Conservation (phyloP, 2,329 filamentous ascomycete species). For the Botrytis porri region DNA sequence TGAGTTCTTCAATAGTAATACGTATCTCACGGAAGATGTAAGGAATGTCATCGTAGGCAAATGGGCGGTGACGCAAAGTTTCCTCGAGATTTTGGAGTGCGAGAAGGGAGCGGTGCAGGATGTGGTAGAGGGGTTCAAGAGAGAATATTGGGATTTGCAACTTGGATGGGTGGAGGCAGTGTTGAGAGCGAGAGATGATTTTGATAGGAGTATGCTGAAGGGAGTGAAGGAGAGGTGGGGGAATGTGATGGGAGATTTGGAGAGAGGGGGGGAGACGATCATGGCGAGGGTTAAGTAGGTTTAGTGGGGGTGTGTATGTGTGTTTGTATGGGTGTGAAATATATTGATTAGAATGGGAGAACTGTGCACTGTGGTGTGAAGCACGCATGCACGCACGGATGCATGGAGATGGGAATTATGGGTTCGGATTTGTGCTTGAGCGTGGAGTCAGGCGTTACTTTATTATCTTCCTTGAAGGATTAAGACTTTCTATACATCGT, state of each 20-base stretch:
- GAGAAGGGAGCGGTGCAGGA: slow-evolving; percentile 71
- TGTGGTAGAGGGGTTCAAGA: slow-evolving; percentile 81
- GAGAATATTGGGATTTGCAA: slow-evolving; percentile 87
- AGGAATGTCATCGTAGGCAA: slow-evolving; percentile 76
- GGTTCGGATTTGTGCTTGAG: neutral
- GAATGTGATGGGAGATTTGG: slow-evolving; percentile 74
- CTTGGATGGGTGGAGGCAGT: slow-evolving; percentile 95
- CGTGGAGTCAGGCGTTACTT: neutral
- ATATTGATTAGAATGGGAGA: neutral
- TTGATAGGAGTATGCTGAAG: slow-evolving; percentile 86
- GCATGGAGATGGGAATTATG: neutral
- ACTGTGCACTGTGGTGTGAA: neutral
- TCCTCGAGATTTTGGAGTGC: slow-evolving; percentile 74
- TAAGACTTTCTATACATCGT: neutral
- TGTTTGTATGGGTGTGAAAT: no score
- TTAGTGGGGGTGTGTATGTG: neutral
- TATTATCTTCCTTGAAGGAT: neutral
- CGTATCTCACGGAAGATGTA: slow-evolving; percentile 62
- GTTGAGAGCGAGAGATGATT: slow-evolving; percentile 82
- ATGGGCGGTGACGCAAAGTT: slow-evolving; percentile 86
- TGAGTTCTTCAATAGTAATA: slow-evolving; percentile 73
- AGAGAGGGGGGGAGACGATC: slow-evolving; percentile 82
- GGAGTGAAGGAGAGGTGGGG: slow-evolving; percentile 85
- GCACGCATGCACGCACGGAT: neutral
- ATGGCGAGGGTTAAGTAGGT: slow-evolving; percentile 84